A percentile compares a stretch with the other conserved stretches of the same genome.
phyloP scores from a whole-genome alignment of 2,329 filamentous ascomycete species.

The Fusarium fracticaudum region DNA sequence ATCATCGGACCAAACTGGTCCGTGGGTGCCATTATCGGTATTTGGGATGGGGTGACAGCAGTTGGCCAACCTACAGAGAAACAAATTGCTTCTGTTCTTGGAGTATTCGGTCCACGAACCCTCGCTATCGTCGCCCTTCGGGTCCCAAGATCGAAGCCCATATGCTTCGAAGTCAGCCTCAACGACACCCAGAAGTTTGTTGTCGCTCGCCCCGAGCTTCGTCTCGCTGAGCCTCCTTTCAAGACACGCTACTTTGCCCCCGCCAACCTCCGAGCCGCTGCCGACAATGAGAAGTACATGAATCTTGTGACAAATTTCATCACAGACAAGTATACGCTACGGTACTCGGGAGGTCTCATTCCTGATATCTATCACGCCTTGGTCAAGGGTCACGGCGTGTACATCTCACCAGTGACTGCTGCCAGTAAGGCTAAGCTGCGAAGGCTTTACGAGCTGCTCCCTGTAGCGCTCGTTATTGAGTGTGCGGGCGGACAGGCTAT shows the following conservation, averaged over 20 bases:
- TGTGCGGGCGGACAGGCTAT: slow-evolving; percentile 67
- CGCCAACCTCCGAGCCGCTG: slow-evolving; percentile 67
- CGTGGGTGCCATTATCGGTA: slow-evolving; percentile 67
- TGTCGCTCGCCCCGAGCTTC: slow-evolving; percentile 55
- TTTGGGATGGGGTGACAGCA: slow-evolving; percentile 63
- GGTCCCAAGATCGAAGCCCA: slow-evolving; percentile 49
- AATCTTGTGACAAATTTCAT: slow-evolving; percentile 61
- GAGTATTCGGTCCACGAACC: slow-evolving; percentile 64
- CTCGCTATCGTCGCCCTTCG: slow-evolving; percentile 65
- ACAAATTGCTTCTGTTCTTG: slow-evolving; percentile 62
- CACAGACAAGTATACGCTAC: slow-evolving; percentile 63
- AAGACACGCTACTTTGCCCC: slow-evolving; percentile 69
- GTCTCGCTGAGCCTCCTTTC: slow-evolving; percentile 50
- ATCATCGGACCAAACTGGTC: slow-evolving; percentile 68
- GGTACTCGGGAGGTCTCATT: slow-evolving; percentile 69
- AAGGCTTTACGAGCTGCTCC: slow-evolving; percentile 67
- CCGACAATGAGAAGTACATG: slow-evolving; percentile 60
- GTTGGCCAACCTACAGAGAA: slow-evolving; percentile 52
- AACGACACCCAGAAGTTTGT: slow-evolving; percentile 41
- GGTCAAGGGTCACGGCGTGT: slow-evolving; percentile 70
- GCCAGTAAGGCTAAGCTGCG: slow-evolving; percentile 66
- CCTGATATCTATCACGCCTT: slow-evolving; percentile 69
- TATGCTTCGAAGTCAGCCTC: slow-evolving; percentile 64
- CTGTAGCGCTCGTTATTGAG: slow-evolving; percentile 68
- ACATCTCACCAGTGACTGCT: slow-evolving; percentile 65